Conservation (phyloP, 495 filamentous ascomycete species). For the Penicillium atrosanguineum region DNA sequence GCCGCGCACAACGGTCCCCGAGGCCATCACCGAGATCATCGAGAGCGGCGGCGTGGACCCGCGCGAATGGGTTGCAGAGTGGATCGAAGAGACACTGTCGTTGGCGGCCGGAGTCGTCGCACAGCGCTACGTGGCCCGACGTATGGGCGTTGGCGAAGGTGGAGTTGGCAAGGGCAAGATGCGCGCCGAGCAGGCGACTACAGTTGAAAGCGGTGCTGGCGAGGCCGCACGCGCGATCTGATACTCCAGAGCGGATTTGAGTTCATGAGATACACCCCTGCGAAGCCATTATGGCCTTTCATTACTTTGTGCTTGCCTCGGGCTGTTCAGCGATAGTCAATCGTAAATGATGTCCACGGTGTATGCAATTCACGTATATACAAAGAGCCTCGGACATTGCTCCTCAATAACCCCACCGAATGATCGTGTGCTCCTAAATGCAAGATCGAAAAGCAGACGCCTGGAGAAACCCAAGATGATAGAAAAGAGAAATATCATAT, state of each 20-base stretch:
- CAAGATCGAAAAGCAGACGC: slow-evolving; percentile 13
- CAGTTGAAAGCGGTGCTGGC: slow-evolving; percentile 70
- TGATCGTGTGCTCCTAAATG: slow-evolving; percentile 10
- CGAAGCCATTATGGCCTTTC: neutral
- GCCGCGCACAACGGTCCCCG: slow-evolving; percentile 57
- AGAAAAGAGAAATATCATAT: slow-evolving; percentile 14
- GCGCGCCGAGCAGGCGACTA: slow-evolving; percentile 69
- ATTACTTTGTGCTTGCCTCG: neutral
- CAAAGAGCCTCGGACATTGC: slow-evolving; percentile 2
- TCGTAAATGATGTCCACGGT: slow-evolving; percentile 10
- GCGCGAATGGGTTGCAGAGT: slow-evolving; percentile 94
- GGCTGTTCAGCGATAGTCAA: neutral
- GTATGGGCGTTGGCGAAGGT: slow-evolving; percentile 93
- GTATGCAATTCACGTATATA: slow-evolving; percentile 8
- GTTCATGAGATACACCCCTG: slow-evolving; percentile 26
- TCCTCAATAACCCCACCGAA: neutral
- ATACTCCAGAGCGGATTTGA: neutral
- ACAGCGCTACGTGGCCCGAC: slow-evolving; percentile 90
- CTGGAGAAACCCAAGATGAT: slow-evolving; percentile 9
- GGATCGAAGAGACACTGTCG: slow-evolving; percentile 87
- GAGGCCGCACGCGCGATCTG: slow-evolving; percentile 75
- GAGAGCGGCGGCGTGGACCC: slow-evolving; percentile 89
- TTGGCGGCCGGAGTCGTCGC: slow-evolving; percentile 81
- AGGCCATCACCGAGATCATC: slow-evolving; percentile 84
- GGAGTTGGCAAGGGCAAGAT: slow-evolving; percentile 68